Evolutionary conservation across 2,329 filamentous ascomycete species (phyloP), one percentile per base, ranked within the genome.

Genomic region (Pseudogymnoascus sp.): DNA sequence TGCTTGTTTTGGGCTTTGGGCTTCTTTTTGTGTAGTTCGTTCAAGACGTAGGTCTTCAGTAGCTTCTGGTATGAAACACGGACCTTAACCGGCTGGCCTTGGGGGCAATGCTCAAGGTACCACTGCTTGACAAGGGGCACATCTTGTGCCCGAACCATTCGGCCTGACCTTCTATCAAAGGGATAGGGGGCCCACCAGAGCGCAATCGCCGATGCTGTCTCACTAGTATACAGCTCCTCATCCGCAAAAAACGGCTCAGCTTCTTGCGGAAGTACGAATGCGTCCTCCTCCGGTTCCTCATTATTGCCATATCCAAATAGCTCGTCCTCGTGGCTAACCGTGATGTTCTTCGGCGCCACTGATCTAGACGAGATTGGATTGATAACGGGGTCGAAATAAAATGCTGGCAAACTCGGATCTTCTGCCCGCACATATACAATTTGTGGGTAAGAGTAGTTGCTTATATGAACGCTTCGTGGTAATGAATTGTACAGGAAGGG

Each of bases 171-270:
- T 71, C 92, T 88, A 76, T 99, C 88, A 74, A 99, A 99, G 0
- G 96, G 95, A 73, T 90, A 96, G 23, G 95, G 96, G 28, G 95
- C 93, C 96, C 96, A 99, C 93, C 95, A 99, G 21, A 99, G 79
- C 60, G 91, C 87, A 67, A 99, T 96, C 1, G 95, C 96, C 11
- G 91, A 89, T 2, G 93, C 85, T 4, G 95, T 99, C 65, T 97
- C 91, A 14, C 89, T 86, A 2, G 89, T 97, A 71, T 92, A 93
- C 1, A 99, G 79, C 38, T 95, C 90, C 71, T 97, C 90, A 4
- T 96, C 91, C 0, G 85, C 87, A 69, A 99, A 81, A 79, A 99
- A 99, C 2, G 95, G 92, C 75, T 96, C 89, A 5, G 91, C 81
- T 40, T 88, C 87, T 3, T 80, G 84, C 0, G 93, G 93, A 59